These are phyloP conservation scores for Elymus sibiricus DNA, from an alignment of 176 grass and related monocot genomes.

Conservation along the genomic window DNA sequence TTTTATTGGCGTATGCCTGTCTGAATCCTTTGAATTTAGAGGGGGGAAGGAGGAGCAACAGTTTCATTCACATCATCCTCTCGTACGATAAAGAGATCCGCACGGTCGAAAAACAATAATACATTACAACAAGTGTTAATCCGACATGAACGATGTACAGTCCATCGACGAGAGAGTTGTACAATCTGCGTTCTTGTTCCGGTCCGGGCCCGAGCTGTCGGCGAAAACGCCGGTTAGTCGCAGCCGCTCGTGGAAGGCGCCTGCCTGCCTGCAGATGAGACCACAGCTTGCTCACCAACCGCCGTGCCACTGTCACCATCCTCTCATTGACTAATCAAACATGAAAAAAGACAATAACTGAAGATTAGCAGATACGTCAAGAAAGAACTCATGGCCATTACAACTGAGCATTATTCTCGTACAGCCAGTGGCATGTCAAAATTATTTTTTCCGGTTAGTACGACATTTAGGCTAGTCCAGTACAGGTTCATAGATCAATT, in stretches of 20 bases:
- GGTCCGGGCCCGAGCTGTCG: not conserved
- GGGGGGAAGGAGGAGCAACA: not conserved
- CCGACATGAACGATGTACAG: constrained; percentile 50
- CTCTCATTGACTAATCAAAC: constrained; percentile 41
- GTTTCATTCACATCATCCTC: constrained; percentile 45
- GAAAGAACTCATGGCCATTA: not conserved
- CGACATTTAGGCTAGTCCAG: not conserved
- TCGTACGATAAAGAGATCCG: constrained; percentile 34
- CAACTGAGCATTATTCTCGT: not conserved
- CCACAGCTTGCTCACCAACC: constrained; percentile 33
- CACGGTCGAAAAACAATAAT: constrained; percentile 44
- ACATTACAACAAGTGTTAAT: constrained; percentile 62
- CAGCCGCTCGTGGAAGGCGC: constrained; percentile 13
- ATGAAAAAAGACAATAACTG: not conserved
- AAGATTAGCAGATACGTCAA: constrained; percentile 12
- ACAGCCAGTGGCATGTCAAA: not conserved
- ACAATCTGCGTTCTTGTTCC: constrained; percentile 44
- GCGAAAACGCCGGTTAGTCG: constrained; percentile 30
- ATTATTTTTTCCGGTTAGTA: not conserved
- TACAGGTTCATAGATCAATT: not conserved
- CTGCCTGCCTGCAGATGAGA: not conserved
- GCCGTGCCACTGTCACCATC: constrained; percentile 43
- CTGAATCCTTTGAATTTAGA: constrained; percentile 15
- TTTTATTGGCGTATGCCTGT: constrained; percentile 24
- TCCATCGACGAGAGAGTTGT: constrained; percentile 23